phyloP scores from a whole-genome alignment of 345 rosid species.

The Bruguiera gymnorhiza region DNA sequence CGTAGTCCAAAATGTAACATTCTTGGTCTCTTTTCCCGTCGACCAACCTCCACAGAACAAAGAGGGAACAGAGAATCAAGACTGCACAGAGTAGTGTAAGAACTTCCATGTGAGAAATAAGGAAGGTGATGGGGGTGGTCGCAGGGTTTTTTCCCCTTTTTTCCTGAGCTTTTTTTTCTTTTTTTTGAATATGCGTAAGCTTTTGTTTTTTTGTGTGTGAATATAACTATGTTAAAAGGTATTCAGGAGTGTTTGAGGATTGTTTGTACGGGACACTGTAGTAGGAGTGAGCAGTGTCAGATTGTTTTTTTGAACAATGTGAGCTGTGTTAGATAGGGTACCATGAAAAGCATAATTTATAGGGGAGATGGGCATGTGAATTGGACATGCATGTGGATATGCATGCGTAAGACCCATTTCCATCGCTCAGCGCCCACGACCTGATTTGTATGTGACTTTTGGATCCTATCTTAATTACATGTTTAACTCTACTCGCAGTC shows the following conservation, averaged over 20 bases:
- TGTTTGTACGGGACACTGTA: too few relatives aligned
- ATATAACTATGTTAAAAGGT: too few relatives aligned
- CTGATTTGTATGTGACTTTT: slow-evolving; percentile 16
- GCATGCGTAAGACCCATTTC: slow-evolving; percentile 13
- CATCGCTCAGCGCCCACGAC: slow-evolving; percentile 46
- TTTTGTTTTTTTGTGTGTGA: neutral
- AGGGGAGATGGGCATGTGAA: neutral
- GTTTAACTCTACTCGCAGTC: slow-evolving; percentile 5
- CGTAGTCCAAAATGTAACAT: slow-evolving; percentile 46
- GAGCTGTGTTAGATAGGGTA: too few relatives aligned
- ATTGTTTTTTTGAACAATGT: too few relatives aligned
- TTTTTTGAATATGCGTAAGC: too few relatives aligned
- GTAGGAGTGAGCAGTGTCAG: too few relatives aligned
- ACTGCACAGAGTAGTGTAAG: slow-evolving; percentile 20
- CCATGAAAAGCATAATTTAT: too few relatives aligned
- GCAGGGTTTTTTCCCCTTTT: too few relatives aligned
- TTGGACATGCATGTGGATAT: slow-evolving; percentile 24
- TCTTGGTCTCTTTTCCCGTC: slow-evolving; percentile 27
- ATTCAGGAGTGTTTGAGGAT: too few relatives aligned
- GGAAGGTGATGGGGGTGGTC: neutral
- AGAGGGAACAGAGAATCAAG: slow-evolving; percentile 24
- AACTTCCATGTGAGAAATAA: slow-evolving; percentile 29
- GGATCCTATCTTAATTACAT: slow-evolving; percentile 22
- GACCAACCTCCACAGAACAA: slow-evolving; percentile 21
- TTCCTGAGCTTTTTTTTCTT: too few relatives aligned